Conservation (phyloP, 306 rosid species). For the Potentilla sterilis region DNA sequence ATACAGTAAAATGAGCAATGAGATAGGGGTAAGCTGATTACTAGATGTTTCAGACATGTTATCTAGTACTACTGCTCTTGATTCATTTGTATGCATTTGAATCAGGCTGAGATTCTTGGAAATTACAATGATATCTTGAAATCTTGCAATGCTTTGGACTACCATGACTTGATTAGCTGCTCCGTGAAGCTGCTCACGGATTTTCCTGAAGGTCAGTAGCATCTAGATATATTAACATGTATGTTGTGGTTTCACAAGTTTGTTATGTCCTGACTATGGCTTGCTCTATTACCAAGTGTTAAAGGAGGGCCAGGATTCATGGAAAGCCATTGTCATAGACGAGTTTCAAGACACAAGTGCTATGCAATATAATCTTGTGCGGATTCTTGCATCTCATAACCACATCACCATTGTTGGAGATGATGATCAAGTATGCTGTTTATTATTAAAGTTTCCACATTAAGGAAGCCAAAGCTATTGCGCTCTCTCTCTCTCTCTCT, state of each 20-base stretch:
- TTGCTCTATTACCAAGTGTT: slow-evolving; percentile 45
- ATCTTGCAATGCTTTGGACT: slow-evolving; percentile 90
- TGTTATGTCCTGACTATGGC: slow-evolving; percentile 35
- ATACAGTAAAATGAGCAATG: slow-evolving; percentile 59
- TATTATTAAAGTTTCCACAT: not conserved
- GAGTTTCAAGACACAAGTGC: slow-evolving; percentile 98
- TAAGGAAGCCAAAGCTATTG: slow-evolving; percentile 8
- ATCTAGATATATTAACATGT: slow-evolving; percentile 18
- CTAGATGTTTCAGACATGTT: slow-evolving; percentile 18
- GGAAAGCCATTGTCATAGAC: slow-evolving; percentile 89
- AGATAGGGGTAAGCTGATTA: slow-evolving; percentile 72
- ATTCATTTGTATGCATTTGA: slow-evolving; percentile 35
- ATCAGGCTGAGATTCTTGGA: slow-evolving; percentile 76
- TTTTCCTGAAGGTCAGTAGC: slow-evolving; percentile 73
- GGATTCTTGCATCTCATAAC: slow-evolving; percentile 63
- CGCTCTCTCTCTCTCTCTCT: not conserved
- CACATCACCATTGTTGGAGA: slow-evolving; percentile 92
- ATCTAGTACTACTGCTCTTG: slow-evolving; percentile 25
- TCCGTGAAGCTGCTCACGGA: slow-evolving; percentile 81
- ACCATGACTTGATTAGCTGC: slow-evolving; percentile 89
- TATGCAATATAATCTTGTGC: slow-evolving; percentile 83
- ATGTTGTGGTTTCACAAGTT: slow-evolving; percentile 2
- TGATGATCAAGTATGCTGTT: slow-evolving; percentile 72
- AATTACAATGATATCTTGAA: slow-evolving; percentile 68
- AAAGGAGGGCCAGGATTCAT: slow-evolving; percentile 66